Evolutionary conservation across 2,329 filamentous ascomycete species (phyloP).

Genomic region (Gnomoniopsis sp.): DNA sequence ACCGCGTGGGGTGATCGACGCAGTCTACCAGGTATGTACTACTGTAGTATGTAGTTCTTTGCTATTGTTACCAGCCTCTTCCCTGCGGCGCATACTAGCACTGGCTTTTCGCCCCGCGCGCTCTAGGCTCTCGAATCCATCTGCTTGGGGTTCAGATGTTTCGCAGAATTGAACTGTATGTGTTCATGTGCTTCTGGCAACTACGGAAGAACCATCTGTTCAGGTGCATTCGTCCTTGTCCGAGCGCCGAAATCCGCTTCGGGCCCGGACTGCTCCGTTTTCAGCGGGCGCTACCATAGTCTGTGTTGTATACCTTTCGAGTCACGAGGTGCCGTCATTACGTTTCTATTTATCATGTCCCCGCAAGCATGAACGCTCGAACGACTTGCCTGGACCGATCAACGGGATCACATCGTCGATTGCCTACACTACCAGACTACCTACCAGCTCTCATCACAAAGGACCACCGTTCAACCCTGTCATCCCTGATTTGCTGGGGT

Average conservation of each 20-base stretch:
- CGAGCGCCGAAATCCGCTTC: too few relatives aligned
- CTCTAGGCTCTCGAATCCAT: too few relatives aligned
- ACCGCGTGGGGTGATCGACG: conserved; percentile 6
- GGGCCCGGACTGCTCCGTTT: not conserved
- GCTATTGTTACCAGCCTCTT: not conserved
- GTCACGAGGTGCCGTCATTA: not conserved
- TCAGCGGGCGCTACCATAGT: not conserved
- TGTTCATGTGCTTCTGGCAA: not conserved
- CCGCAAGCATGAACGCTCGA: not conserved
- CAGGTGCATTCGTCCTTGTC: not conserved
- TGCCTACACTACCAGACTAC: not conserved
- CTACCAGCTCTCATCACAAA: not conserved
- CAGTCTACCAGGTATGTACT: too few relatives aligned
- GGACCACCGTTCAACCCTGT: not conserved
- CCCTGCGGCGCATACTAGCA: not conserved
- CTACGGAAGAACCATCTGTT: too few relatives aligned
- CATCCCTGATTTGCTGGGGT: not conserved
- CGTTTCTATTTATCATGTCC: conserved; percentile 15
- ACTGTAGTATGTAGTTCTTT: too few relatives aligned
- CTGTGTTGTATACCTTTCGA: not conserved
- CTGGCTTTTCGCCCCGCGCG: too few relatives aligned
- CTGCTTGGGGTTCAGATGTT: not conserved
- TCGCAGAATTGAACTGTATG: too few relatives aligned
- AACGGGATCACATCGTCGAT: not conserved
- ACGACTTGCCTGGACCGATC: not conserved